Evolutionary conservation across 2,329 filamentous ascomycete genomes (phyloP).

Genomic region (Trichoderma sp.): DNA sequence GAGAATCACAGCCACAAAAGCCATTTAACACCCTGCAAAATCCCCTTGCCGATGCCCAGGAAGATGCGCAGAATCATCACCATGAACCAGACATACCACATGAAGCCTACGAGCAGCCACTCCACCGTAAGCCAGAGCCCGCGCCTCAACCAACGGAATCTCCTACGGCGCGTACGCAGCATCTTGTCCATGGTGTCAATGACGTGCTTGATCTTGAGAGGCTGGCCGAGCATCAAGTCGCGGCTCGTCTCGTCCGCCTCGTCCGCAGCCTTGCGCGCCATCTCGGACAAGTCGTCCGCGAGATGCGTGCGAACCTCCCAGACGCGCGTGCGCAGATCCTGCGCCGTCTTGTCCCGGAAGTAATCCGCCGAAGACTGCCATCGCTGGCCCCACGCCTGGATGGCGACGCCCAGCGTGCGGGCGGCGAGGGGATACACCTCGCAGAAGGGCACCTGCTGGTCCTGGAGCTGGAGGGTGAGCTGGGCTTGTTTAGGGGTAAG

Average conservation of each 20-base stretch:
- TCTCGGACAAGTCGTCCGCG: constrained; percentile 51
- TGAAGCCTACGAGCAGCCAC: constrained; percentile 80
- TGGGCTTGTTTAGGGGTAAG: constrained; percentile 37
- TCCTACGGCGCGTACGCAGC: constrained; percentile 62
- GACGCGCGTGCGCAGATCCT: constrained; percentile 48
- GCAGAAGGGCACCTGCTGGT: constrained; percentile 38
- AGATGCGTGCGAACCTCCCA: constrained; percentile 47
- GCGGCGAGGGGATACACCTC: constrained; percentile 53
- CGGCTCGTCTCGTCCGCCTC: constrained; percentile 75
- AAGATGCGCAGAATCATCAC: constrained; percentile 72
- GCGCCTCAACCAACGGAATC: constrained; percentile 70
- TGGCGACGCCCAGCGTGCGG: constrained; percentile 47
- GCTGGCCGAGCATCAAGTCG: constrained; percentile 72
- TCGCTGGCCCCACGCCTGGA: constrained; percentile 46
- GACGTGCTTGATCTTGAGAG: constrained; percentile 75
- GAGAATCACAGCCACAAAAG: constrained; percentile 67
- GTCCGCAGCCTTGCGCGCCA: constrained; percentile 67
- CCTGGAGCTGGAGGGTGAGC: constrained; percentile 31
- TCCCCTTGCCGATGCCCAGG: constrained; percentile 58
- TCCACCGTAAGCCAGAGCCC: constrained; percentile 80
- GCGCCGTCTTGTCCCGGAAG: constrained; percentile 57
- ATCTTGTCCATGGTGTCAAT: constrained; percentile 76
- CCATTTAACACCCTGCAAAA: constrained; percentile 66
- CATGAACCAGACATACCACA: constrained; percentile 93
- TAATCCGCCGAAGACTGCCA: constrained; percentile 58